These are phyloP conservation scores for Corrigiola litoralis DNA, from an alignment of 179 eudicot genomes.

Conservation along the genomic window DNA sequence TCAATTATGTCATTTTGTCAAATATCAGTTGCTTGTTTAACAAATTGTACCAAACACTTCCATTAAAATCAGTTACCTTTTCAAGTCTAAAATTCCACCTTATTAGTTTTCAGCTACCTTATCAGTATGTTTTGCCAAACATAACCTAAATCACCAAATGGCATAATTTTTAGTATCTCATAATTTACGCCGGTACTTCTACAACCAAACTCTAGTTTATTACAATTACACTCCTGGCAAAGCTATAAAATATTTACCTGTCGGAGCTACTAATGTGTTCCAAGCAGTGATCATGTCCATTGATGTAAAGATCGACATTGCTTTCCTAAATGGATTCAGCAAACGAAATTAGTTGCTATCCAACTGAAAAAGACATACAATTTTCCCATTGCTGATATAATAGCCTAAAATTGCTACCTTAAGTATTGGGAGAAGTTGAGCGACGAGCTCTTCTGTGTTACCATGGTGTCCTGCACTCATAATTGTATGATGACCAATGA, in stretches of 20 bases:
- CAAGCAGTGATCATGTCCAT: slow-evolving; percentile 94
- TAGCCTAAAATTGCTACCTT: slow-evolving; percentile 30
- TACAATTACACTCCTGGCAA: too few relatives aligned
- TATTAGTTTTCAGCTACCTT: too few relatives aligned
- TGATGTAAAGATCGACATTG: slow-evolving; percentile 68
- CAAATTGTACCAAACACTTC: too few relatives aligned
- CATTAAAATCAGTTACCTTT: too few relatives aligned
- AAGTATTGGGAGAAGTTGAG: slow-evolving; percentile 61
- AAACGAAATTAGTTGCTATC: not conserved
- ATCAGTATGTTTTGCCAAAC: too few relatives aligned
- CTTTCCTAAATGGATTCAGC: slow-evolving; percentile 39
- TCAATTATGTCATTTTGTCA: too few relatives aligned
- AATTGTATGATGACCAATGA: slow-evolving; percentile 81
- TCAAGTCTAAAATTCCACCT: too few relatives aligned
- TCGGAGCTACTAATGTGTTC: slow-evolving; percentile 59
- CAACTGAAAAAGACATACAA: not conserved
- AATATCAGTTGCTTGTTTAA: too few relatives aligned
- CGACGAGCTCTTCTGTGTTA: slow-evolving; percentile 59
- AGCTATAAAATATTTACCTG: slow-evolving; percentile 30
- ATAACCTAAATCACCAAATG: too few relatives aligned
- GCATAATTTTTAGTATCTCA: too few relatives aligned
- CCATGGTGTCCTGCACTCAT: slow-evolving; percentile 83
- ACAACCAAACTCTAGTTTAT: too few relatives aligned
- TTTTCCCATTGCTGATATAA: not conserved
- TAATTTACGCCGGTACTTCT: too few relatives aligned